Conservation (phyloP, 169 alveolate species). For the Eimeria mitis region DNA sequence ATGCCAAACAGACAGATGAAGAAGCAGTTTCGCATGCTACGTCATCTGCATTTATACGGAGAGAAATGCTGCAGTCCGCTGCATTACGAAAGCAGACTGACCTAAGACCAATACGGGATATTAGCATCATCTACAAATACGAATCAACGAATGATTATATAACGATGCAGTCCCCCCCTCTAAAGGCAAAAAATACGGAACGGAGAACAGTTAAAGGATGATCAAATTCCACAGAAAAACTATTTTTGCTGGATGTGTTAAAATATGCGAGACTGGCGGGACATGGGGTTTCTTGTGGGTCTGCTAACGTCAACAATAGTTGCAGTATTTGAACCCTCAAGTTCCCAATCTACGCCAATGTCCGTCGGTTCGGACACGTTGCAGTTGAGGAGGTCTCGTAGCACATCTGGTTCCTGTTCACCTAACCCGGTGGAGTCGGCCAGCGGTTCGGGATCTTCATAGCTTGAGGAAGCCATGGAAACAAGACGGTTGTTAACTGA, state of each 20-base stretch:
- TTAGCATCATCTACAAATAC: neutral
- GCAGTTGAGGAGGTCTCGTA: conserved; percentile 71
- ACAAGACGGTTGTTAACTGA: conserved; percentile 58
- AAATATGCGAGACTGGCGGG: conserved; percentile 1
- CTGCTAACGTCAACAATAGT: conserved; percentile 68
- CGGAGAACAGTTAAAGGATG: neutral
- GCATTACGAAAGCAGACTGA: neutral
- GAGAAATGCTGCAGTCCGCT: neutral
- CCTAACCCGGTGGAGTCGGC: neutral
- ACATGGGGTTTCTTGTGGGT: conserved; percentile 39
- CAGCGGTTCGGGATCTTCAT: conserved; percentile 47
- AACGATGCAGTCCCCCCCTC: neutral
- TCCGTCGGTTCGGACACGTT: conserved; percentile 22
- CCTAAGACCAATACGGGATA: neutral
- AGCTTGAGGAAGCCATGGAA: conserved; percentile 63
- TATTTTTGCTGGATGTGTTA: neutral
- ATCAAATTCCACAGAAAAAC: neutral
- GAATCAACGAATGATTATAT: neutral
- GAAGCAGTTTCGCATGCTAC: neutral
- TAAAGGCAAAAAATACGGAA: neutral
- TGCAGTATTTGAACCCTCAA: conserved; percentile 28
- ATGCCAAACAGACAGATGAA: neutral
- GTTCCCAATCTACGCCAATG: conserved; percentile 63
- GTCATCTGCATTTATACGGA: neutral
- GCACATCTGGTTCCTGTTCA: conserved; percentile 54